Evolutionary conservation across 2,329 filamentous ascomycete species (phyloP).

Genomic region (Alternaria solani): DNA sequence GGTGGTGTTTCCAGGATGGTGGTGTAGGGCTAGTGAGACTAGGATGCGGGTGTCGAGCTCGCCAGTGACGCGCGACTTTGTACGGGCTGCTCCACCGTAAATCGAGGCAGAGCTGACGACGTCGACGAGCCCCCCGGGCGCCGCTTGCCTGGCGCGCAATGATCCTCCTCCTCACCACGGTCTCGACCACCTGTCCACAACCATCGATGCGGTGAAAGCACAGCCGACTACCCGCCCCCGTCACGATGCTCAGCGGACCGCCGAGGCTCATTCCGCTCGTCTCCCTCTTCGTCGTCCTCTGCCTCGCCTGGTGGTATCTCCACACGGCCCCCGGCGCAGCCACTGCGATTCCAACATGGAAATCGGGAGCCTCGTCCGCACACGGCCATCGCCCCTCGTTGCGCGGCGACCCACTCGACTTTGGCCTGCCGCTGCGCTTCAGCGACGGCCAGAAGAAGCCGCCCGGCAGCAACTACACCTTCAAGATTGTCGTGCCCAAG

Average conservation of each 20-base stretch:
- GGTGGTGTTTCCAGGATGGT: conserved; percentile 1
- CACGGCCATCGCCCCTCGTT: conserved; percentile 20
- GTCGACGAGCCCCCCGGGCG: not conserved
- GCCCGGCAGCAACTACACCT: conserved; percentile 47
- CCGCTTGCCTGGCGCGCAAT: conserved; percentile 8
- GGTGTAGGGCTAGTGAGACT: not conserved
- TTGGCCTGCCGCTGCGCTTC: conserved; percentile 47
- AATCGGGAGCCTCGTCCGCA: conserved; percentile 13
- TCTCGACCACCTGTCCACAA: not conserved
- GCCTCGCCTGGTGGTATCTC: conserved; percentile 45
- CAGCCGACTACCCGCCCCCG: conserved; percentile 17
- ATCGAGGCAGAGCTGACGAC: conserved; percentile 8
- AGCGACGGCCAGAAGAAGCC: conserved; percentile 42
- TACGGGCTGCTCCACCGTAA: conserved; percentile 13
- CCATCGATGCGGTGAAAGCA: conserved; percentile 12
- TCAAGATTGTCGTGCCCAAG: conserved; percentile 48
- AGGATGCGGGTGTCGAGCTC: not conserved
- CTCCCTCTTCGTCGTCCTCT: conserved; percentile 34
- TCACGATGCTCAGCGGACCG: conserved; percentile 48
- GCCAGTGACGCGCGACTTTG: conserved; percentile 7
- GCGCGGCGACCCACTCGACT: conserved; percentile 44
- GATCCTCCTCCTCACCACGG: conserved; percentile 4
- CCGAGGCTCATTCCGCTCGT: conserved; percentile 44
- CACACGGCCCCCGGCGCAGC: conserved; percentile 20
- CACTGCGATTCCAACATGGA: conserved; percentile 27